Base-by-base conservation (phyloP, 73 alveolate species). In the Symbiodinium pilosum region DNA sequence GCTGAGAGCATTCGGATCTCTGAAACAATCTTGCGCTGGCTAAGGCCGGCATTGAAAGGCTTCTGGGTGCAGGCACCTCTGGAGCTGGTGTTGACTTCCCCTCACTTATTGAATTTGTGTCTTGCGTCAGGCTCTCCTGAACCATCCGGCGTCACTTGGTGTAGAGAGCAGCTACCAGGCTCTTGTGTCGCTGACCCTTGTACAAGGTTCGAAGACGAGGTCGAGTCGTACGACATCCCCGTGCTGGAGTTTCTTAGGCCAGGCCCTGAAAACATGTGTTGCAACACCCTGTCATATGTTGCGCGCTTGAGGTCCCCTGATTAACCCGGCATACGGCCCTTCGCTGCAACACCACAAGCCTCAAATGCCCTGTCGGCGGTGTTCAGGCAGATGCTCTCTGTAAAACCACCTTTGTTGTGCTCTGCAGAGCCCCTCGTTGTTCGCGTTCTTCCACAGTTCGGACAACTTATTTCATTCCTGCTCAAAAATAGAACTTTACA, bases 151-250 rank as follows among this genome's bases (percentile, higher is more conserved):
- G 95, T 21, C 36, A 40, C 95, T 64, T 88, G 95, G 41, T 34
- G 44, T 43, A 73, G 34, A 24, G 28, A 0, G 85, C 47, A n/a
- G 0, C 28, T 32, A 12, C 42, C 77, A 59, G 21, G 21, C 38
- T 26, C 77, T 34, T 20, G 34, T 6, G 30, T 59, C 8, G 77
- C 21, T 14, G 77, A 8, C 34, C 30, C 11, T 26, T 26, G 36
- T 6, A 20, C 71, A 16, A 88, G 95, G 86, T 88, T 88, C 44
- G 95, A 88, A 38, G 95, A 88, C 36, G 95, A 88, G 71, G 73
- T 88, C 69, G 95, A 88, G 44, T 88, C 95, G 3, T 81, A 88
- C 40, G 95, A 88, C 86, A 88, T 88, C 43, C 95, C 95, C 5
- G 95, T 64, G 68, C 86, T 88, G 69, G 95, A 88, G 42, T 88